Conservation (phyloP, 768 basidiomycete genomes). For the Trametes meyenii region DNA sequence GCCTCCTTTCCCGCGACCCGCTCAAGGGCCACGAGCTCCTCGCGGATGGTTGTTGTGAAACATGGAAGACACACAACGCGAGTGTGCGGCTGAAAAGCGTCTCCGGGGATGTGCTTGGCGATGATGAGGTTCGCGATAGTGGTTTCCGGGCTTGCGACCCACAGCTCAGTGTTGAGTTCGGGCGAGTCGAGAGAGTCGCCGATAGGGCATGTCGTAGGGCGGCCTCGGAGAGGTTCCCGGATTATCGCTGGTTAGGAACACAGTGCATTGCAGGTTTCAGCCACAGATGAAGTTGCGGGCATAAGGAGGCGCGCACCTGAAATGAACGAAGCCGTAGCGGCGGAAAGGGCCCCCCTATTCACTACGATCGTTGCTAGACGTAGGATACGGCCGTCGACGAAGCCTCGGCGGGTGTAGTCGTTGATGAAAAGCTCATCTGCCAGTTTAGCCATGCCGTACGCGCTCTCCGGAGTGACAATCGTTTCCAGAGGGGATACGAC, state of each 20-base stretch:
- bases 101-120: conserved; percentile 49
- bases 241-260: conserved; percentile 43
- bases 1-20: conserved; percentile 53
- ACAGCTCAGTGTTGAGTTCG: conserved; percentile 46
- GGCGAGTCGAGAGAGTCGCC: conserved; percentile 47
- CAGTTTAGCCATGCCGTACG: conserved; percentile 60
- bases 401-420: conserved; percentile 60
- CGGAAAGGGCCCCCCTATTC: conserved; percentile 54
- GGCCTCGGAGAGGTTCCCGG: conserved; percentile 58
- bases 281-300: neutral
- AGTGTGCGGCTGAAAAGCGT: conserved; percentile 45
- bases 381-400: conserved; percentile 60
- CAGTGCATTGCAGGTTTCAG: neutral
- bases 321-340: conserved; percentile 58
- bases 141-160: conserved; percentile 54
- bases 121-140: conserved; percentile 56
- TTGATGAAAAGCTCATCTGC: conserved; percentile 58
- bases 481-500: conserved; percentile 47
- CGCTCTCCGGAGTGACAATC: conserved; percentile 55
- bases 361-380: conserved; percentile 64
- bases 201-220: conserved; percentile 53
- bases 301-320: conserved; percentile 42
- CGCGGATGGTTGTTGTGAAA: conserved; percentile 56
- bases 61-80: conserved; percentile 63
- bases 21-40: conserved; percentile 55